Evolutionary conservation across 345 rosid genomes (phyloP), one percentile per base, ranked within the genome.

Genomic region (Euclidium syriacum): DNA sequence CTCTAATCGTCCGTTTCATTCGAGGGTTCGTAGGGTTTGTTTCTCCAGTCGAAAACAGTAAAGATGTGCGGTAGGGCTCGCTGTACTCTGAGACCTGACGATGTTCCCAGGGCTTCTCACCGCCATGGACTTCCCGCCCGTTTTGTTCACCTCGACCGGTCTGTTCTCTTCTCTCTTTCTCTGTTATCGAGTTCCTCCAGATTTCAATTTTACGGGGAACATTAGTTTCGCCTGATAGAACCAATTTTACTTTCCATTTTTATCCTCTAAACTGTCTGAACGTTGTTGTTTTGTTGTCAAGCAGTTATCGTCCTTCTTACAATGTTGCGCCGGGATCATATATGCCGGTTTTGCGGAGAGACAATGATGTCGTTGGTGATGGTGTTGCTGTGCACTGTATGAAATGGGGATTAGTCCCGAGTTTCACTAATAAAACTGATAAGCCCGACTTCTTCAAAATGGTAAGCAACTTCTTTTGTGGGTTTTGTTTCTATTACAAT

Each of bases 321-420:
- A 92, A 89, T 54, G 84, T 75, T 25, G 81, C 87, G 1, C 96
- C 97, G 10, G 96, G 97, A 6, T 68, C 73, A 33, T 76, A 77
- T 62, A n/a, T 89, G 60, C 90, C 90, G 26, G 84, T 92, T 62
- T 27, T 89, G 25, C 77, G 86, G 3, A 74, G 82, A 68, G 91
- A 73, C n/a, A 84, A 72, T 22, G 80, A 64, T 9, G 47, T 79
- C 0, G 77, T 32, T 9, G 68, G 75, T 40, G 81, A 56, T 8
- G 83, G 78, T 42, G 79, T 71, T 62, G 75, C 71, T 58, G 59
- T 92, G 22, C 96, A 89, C 19, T 83, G 83, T 75, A 92, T 92
- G 97, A 84, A 74, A 38, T 92, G 98, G 98, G 98, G 98, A 2
- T 70, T 92, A 62, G 58, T 89, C 63, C 97, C 97, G 7, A 77